phyloP scores from a whole-genome alignment of 1,139 yeast species.

The Suhomyces taliae region DNA sequence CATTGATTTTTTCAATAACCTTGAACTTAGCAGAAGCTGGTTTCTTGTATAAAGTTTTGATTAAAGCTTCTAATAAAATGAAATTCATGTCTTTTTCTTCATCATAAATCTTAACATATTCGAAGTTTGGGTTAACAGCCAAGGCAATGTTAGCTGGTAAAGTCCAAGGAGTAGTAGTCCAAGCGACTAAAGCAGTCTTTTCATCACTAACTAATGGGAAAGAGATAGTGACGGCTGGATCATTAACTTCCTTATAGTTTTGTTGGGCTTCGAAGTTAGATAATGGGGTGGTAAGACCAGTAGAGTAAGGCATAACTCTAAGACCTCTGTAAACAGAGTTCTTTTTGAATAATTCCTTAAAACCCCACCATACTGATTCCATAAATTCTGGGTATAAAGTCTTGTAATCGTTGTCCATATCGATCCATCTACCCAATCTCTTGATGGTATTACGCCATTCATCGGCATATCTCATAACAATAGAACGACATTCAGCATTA shows the following conservation, averaged over 20 bases:
- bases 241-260: slow-evolving; percentile 94
- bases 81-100: slow-evolving; percentile 80
- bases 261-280: slow-evolving; percentile 98
- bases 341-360: slow-evolving; percentile 81
- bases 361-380: slow-evolving; percentile 99
- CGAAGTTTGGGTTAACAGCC: slow-evolving; percentile 88
- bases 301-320: slow-evolving; percentile 98
- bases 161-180: slow-evolving; percentile 99
- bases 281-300: slow-evolving; percentile 94
- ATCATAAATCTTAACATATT: slow-evolving; percentile 87
- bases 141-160: slow-evolving; percentile 90
- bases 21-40: slow-evolving; percentile 88
- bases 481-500: slow-evolving; percentile 90
- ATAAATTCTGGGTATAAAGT: slow-evolving; percentile 92
- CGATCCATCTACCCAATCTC: slow-evolving; percentile 98
- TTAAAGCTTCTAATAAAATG: slow-evolving; percentile 77
- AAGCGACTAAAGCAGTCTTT: slow-evolving; percentile 82
- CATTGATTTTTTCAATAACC: slow-evolving; percentile 75
- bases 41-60: slow-evolving; percentile 86
- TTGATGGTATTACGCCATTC: slow-evolving; percentile 94
- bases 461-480: slow-evolving; percentile 94
- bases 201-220: slow-evolving; percentile 82
- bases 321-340: slow-evolving; percentile 89
- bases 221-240: slow-evolving; percentile 93
- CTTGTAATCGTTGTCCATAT: slow-evolving; percentile 97